phyloP scores from a whole-genome alignment of 345 rosid species.

The Eucalyptus pumila region DNA sequence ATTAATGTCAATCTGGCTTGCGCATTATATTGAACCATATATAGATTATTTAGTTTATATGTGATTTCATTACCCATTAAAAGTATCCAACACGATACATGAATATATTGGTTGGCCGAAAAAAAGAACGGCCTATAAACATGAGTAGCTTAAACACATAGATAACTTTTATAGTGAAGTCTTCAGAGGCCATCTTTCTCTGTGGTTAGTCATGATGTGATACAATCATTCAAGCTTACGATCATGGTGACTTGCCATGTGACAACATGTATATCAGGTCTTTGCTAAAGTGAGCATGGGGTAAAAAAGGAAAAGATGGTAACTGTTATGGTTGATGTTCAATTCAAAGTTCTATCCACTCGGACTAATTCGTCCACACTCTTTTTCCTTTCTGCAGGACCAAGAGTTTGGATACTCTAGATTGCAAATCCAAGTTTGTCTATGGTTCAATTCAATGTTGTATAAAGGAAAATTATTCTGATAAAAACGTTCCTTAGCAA shows the following conservation, averaged over 20 bases:
- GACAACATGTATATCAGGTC: neutral
- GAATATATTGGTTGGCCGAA: no score
- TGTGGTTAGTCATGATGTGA: neutral
- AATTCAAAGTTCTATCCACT: neutral
- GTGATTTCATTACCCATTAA: neutral
- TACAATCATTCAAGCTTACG: neutral
- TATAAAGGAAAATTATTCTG: no score
- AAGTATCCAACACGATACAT: neutral
- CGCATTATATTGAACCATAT: no score
- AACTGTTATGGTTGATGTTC: neutral
- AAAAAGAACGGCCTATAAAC: neutral
- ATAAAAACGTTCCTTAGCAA: no score
- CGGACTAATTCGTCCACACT: neutral
- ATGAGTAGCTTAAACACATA: neutral
- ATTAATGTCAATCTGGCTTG: no score
- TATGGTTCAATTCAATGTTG: neutral
- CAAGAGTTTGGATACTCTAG: fast-evolving
- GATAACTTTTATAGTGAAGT: neutral
- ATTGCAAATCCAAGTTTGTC: neutral
- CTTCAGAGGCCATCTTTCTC: neutral
- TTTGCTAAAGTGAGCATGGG: neutral
- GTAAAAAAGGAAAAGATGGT: neutral
- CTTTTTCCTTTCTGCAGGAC: neutral
- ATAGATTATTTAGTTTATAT: no score
- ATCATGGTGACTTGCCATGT: neutral